A percentile compares a stretch with the other conserved stretches of the same genome.
Evolutionary conservation across 2,329 filamentous ascomycete species (phyloP).

Genomic region (Aspergillus vadensis): DNA sequence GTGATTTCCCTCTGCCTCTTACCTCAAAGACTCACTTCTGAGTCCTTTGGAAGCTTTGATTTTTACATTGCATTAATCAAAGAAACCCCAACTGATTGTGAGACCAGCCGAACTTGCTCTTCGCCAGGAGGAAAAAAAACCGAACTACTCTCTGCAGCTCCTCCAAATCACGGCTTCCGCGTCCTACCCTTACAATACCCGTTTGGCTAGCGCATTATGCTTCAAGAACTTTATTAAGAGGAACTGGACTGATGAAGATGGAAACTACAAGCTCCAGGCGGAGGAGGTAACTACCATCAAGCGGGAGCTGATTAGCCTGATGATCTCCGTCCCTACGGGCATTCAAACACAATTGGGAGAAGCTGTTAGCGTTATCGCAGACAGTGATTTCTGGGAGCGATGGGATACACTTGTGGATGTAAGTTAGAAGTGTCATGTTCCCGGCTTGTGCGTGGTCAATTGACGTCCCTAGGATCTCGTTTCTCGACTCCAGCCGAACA

Average conservation of each 20-base stretch:
- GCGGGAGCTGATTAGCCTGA: slow-evolving; percentile 89
- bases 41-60: background rate
- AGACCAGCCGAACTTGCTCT: slow-evolving; percentile 75
- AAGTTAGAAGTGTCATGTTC: slow-evolving; percentile 30
- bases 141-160: slow-evolving; percentile 82
- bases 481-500: slow-evolving; percentile 76
- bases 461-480: slow-evolving; percentile 70
- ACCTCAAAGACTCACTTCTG: background rate
- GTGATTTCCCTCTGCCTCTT: slow-evolving; percentile 26
- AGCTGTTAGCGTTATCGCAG: slow-evolving; percentile 94
- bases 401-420: slow-evolving; percentile 95
- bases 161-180: slow-evolving; percentile 86
- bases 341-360: slow-evolving; percentile 95
- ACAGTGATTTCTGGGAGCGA: slow-evolving; percentile 93
- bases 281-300: slow-evolving; percentile 91
- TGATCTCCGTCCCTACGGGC: slow-evolving; percentile 85
- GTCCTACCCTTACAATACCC: slow-evolving; percentile 71
- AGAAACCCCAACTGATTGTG: slow-evolving; percentile 7
- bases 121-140: slow-evolving; percentile 75
- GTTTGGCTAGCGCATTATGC: slow-evolving; percentile 84
- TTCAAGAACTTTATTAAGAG: slow-evolving; percentile 98
- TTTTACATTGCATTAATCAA: background rate
- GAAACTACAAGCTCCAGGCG: slow-evolving; percentile 81
- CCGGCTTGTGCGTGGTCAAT: slow-evolving; percentile 1
- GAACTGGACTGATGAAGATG: slow-evolving; percentile 95